Percentiles rank a stretch among this genome's conserved stretches.
These are phyloP conservation scores for Phaeodactylum tricornutum DNA, from an alignment of 108 stramenopile species.

Conservation along the genomic window DNA sequence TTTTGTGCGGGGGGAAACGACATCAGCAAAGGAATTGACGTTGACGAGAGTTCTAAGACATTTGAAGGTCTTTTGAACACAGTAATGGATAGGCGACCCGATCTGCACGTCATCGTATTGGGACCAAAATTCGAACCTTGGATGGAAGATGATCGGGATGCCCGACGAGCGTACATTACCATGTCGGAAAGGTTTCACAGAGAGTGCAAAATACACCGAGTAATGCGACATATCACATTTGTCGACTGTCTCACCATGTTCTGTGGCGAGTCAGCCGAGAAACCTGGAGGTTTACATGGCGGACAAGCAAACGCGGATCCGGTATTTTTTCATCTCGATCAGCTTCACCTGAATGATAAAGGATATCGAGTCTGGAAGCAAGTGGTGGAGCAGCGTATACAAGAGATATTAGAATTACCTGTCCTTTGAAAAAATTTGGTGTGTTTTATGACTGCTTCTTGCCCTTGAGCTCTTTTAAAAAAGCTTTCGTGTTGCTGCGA, in stretches of 20 bases:
- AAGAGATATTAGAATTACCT: no score
- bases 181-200: constrained; percentile 43
- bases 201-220: constrained; percentile 12
- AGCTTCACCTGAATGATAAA: constrained; percentile 50
- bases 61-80: constrained; percentile 21
- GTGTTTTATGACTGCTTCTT: neutral
- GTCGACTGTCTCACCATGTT: constrained; percentile 66
- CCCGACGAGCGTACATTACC: constrained; percentile 47
- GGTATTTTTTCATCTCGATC: constrained; percentile 48
- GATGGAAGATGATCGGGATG: constrained; percentile 36
- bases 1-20: constrained; percentile 83
- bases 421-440: no score
- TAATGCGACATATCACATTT: constrained; percentile 18
- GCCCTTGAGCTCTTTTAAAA: constrained; percentile 19
- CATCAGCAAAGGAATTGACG: constrained; percentile 27
- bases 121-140: constrained; percentile 84
- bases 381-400: constrained; percentile 26
- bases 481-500: constrained; percentile 35
- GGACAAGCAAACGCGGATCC: constrained; percentile 46
- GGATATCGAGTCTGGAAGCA: constrained; percentile 63
- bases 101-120: constrained; percentile 37
- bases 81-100: constrained; percentile 15
- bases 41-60: constrained; percentile 18
- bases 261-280: constrained; percentile 36
- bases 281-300: constrained; percentile 43